Conservation (phyloP, 139 green algal genomes). For the Chlamydomonas urium region DNA sequence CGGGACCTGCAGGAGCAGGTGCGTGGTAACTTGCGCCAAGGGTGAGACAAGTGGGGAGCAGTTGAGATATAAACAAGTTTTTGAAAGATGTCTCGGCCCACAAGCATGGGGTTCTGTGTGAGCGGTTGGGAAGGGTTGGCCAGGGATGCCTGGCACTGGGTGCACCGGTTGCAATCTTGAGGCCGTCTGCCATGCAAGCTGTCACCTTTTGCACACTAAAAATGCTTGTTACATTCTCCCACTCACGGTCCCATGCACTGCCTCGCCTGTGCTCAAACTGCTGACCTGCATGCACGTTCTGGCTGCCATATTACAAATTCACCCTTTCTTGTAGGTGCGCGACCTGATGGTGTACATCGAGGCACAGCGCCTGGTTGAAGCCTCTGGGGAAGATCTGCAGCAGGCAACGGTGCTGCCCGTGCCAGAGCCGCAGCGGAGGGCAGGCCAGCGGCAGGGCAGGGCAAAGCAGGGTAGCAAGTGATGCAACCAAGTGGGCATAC, state of each 20-base stretch:
- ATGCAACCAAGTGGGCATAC: no score
- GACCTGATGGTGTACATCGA: slow-evolving; percentile 83
- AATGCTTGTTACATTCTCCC: no score
- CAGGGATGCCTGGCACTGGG: neutral
- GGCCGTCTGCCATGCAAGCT: neutral
- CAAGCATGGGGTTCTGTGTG: neutral
- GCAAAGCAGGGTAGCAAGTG: no score
- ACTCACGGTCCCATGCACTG: no score
- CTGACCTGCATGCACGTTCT: neutral
- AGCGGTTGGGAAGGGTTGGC: neutral
- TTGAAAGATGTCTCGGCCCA: neutral
- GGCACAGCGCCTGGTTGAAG: slow-evolving; percentile 55
- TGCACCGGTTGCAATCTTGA: neutral
- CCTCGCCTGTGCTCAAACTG: neutral
- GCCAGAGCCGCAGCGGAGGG: neutral
- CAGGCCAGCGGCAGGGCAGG: no score
- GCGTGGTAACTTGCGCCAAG: neutral
- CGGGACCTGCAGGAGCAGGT: slow-evolving; percentile 61
- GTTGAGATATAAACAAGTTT: neutral
- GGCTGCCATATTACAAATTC: neutral
- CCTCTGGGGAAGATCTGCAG: slow-evolving; percentile 36
- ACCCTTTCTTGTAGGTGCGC: slow-evolving; percentile 37
- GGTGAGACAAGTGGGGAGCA: neutral
- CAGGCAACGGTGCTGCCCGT: slow-evolving; percentile 18
- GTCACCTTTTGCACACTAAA: neutral